Evolutionary conservation across 75 land plant genomes (phyloP), one percentile per base, ranked within the genome.

Genomic region (Cryptomeria japonica): DNA sequence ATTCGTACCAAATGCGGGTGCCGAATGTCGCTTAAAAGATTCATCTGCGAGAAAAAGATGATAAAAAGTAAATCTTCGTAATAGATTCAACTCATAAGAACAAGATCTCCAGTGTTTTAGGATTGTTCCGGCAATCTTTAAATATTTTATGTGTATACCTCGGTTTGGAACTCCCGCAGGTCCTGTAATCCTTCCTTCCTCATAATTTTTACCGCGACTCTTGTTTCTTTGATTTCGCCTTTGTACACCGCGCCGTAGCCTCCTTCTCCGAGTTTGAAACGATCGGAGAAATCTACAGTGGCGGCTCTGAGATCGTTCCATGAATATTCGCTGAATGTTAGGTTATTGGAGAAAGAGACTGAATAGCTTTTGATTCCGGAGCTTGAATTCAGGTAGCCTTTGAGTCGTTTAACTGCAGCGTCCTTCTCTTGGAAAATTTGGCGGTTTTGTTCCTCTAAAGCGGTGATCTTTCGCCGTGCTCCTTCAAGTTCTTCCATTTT

Each of bases 1-100:
- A 96, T 89, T 6, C 89, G 92, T 14, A 95, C 93, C 32, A 96
- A 79, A 91, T 95, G 90, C 51, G 94, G 94, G 85, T 96, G 96
- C 86, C 93, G 89, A 86, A 95, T 44, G 86, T 86, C 86, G 36
- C 91, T 92, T 53, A 96, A 75, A 70, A 91, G 75, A 31, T 94
- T 87, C 32, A 95, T 89, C 96, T 96, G 88, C 88, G 84, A 25
- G 28, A 6, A 32, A 25, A 19, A 46, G 61, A 0, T 6, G n/a
- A 6, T n/a, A 2, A 41, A 72, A 80, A 16, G 82, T 22, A 79
- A 53, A 16, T 14, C 3, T 37, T 18, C 12, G 7, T 1, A 36
- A 18, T 38, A 34, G 3, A n/a, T 10, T 46, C 3, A 77, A 77
- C 80, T 12, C 15, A 77, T 32, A 34, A 0, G 80, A 37, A 5